A percentile compares a stretch with the other conserved stretches of the same genome.
These are phyloP conservation scores for Phoma sp. DNA, from an alignment of 2,329 filamentous ascomycete genomes.

Conservation along the genomic window DNA sequence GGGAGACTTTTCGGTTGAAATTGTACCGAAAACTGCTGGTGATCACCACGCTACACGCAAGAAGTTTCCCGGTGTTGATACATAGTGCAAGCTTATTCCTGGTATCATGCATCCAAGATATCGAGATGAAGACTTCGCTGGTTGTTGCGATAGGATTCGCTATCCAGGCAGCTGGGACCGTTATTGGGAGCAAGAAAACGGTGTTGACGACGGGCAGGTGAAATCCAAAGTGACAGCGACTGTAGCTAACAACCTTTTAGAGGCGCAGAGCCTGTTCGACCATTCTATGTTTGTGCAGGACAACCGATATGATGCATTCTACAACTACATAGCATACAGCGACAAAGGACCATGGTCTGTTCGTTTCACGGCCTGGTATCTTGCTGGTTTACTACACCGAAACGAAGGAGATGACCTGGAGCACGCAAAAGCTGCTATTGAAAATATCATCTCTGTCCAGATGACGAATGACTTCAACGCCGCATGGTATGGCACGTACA, in stretches of 20 bases:
- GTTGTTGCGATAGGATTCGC: neutral
- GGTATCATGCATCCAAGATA: too few species aligned
- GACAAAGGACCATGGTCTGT: conserved; percentile 53
- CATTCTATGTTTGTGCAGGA: conserved; percentile 36
- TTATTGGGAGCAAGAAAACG: neutral
- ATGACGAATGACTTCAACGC: conserved; percentile 49
- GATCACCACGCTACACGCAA: neutral
- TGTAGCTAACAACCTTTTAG: conserved; percentile 1
- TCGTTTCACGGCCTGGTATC: conserved; percentile 55
- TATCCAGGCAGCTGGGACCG: conserved; percentile 1
- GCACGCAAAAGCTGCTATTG: conserved; percentile 47
- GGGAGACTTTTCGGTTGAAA: neutral
- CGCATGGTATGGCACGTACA: conserved; percentile 25
- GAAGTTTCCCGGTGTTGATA: conserved; percentile 3
- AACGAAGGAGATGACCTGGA: conserved; percentile 45
- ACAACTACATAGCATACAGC: conserved; percentile 53
- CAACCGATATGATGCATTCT: conserved; percentile 50
- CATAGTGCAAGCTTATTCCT: neutral
- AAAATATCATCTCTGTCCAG: conserved; percentile 46
- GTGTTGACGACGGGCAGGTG: conserved; percentile 1
- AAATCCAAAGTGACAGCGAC: too few species aligned
- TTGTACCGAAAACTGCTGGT: conserved; percentile 7
- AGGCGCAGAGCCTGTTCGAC: conserved; percentile 25
- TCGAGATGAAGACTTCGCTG: too few species aligned
- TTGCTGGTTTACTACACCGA: conserved; percentile 48